These are phyloP conservation scores for Melampsora americana DNA, from an alignment of 1,284 basidiomycete species.

Conservation along the genomic window DNA sequence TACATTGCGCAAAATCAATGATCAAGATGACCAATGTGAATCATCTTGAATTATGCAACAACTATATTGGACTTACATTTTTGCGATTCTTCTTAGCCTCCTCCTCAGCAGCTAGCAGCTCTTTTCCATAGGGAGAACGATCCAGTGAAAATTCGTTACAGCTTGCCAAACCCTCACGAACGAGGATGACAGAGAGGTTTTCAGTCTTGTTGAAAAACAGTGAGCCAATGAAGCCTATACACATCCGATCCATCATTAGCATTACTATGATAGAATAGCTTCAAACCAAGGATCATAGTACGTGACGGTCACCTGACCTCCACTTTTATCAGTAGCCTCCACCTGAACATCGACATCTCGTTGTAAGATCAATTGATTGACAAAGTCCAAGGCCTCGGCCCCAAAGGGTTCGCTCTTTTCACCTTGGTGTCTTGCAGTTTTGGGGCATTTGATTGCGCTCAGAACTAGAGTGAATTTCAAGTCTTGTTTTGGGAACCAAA, in stretches of 20 bases:
- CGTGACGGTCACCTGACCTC: slow-evolving; percentile 65
- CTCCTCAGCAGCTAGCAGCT: slow-evolving; percentile 75
- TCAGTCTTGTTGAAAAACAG: slow-evolving; percentile 61
- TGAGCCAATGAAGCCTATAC: background rate
- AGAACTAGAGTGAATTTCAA: slow-evolving; percentile 50
- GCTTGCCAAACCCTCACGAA: slow-evolving; percentile 72
- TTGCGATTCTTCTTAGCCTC: slow-evolving; percentile 49
- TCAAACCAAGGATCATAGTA: background rate
- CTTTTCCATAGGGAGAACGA: slow-evolving; percentile 69
- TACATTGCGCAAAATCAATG: background rate
- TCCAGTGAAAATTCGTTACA: slow-evolving; percentile 88
- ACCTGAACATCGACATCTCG: slow-evolving; percentile 91
- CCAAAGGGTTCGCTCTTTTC: slow-evolving; percentile 91
- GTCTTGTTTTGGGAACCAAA: slow-evolving; percentile 69
- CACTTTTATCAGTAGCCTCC: slow-evolving; percentile 84
- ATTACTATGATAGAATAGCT: background rate
- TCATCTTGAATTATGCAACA: slow-evolving; percentile 58
- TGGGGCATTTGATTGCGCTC: slow-evolving; percentile 55
- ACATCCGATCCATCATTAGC: slow-evolving; percentile 57
- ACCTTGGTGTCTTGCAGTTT: slow-evolving; percentile 61
- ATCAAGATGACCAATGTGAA: no score
- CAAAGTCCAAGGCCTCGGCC: slow-evolving; percentile 74
- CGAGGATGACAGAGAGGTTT: slow-evolving; percentile 77
- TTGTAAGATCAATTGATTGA: slow-evolving; percentile 78
- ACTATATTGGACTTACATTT: slow-evolving; percentile 24